These are phyloP conservation scores for Atalantia buxifolia DNA, from an alignment of 345 rosid species.

Conservation along the genomic window DNA sequence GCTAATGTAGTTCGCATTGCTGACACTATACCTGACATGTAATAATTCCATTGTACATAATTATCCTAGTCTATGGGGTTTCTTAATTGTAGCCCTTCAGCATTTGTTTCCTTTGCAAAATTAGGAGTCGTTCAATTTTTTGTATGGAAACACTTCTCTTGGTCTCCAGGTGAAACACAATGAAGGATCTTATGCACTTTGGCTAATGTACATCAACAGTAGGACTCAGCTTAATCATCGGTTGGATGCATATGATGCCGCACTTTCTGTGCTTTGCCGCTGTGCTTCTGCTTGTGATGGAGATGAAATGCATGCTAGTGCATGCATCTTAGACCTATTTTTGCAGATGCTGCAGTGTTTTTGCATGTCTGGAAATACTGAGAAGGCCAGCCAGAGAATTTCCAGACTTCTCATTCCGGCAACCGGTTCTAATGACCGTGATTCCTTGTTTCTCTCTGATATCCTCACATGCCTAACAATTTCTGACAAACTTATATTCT, in stretches of 20 bases:
- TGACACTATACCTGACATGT: not conserved
- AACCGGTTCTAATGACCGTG: constrained; percentile 56
- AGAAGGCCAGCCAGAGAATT: constrained; percentile 59
- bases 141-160: constrained; percentile 38
- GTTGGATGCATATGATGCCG: constrained; percentile 63
- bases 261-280: constrained; percentile 59
- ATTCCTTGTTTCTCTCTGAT: constrained; percentile 61
- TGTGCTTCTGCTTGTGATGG: constrained; percentile 37
- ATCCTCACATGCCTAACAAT: constrained; percentile 77
- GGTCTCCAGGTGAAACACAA: constrained; percentile 68
- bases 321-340: constrained; percentile 81
- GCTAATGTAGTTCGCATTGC: not conserved
- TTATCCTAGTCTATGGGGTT: not conserved
- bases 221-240: constrained; percentile 64
- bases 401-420: constrained; percentile 36
- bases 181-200: constrained; percentile 68
- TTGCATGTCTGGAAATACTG: constrained; percentile 70
- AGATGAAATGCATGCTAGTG: constrained; percentile 49
- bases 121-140: constrained; percentile 17
- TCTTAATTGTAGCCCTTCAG: not conserved
- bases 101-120: constrained; percentile 5
- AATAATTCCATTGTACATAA: not conserved
- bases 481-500: constrained; percentile 94
- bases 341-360: constrained; percentile 86
- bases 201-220: constrained; percentile 92